Evolutionary conservation across 176 grass and related monocot species (phyloP).

Genomic region (Olyra latifolia): DNA sequence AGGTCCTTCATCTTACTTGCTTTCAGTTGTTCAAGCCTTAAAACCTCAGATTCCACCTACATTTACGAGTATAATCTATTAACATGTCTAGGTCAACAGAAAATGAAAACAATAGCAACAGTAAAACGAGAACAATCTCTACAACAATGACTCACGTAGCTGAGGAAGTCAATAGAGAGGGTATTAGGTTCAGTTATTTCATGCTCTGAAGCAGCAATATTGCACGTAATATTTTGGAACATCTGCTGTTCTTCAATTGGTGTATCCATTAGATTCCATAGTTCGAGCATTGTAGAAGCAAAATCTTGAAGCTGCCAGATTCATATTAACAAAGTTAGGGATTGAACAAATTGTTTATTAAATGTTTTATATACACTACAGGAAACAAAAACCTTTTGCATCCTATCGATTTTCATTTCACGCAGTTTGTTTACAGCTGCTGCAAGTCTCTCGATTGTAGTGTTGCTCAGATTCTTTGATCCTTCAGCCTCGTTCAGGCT

Average conservation of each 20-base stretch:
- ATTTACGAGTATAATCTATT: conserved; percentile 25
- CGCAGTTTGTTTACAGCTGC: conserved; percentile 51
- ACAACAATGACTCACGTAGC: conserved; percentile 50
- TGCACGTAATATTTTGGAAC: conserved; percentile 80
- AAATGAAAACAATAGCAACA: not conserved
- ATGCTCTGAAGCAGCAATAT: conserved; percentile 73
- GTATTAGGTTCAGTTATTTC: conserved; percentile 77
- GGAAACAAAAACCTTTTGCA: conserved; percentile 66
- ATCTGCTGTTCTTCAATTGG: conserved; percentile 83
- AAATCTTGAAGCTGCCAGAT: conserved; percentile 76
- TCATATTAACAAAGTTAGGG: conserved; percentile 16
- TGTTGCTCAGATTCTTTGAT: conserved; percentile 78
- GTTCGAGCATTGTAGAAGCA: conserved; percentile 74
- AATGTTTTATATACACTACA: not conserved
- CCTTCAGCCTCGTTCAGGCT: conserved; percentile 68
- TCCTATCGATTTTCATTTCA: conserved; percentile 77
- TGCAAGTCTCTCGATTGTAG: conserved; percentile 59
- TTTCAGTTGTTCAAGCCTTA: conserved; percentile 83
- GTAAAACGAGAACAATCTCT: conserved; percentile 16
- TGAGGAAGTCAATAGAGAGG: conserved; percentile 69
- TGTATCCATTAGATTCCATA: conserved; percentile 96
- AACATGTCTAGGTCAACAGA: not conserved
- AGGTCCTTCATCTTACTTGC: conserved; percentile 83
- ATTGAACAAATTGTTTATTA: not conserved
- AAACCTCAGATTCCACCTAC: conserved; percentile 85